Base-by-base conservation (phyloP, 2,329 filamentous ascomycete species). In the Colletotrichum simmondsii region DNA sequence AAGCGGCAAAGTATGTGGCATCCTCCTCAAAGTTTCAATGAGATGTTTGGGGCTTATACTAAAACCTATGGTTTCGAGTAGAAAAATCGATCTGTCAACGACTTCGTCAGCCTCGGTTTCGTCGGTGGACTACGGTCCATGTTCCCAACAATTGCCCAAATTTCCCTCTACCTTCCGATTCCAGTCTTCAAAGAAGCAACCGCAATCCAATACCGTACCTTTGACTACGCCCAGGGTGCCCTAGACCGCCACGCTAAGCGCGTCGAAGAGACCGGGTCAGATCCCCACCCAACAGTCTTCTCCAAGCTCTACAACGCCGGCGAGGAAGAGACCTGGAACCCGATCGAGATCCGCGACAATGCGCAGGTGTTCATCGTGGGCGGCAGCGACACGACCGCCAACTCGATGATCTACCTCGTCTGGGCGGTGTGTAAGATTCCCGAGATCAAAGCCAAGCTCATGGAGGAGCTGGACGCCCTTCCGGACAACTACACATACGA, bases 361-460 rank as follows among this genome's bases (percentile, higher is more conserved):
- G 69, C 72, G 3, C 58, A 66, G 42, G 65, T 64, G 0, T 88
- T 86, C 75, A 88, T 89, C 64, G 73, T 86, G 7, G 88, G 87
- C 1, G 88, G 88, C 3, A 87, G 82, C 57, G 87, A 89, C 69
- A 90, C 88, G 0, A 89, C 88, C 0, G 84, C 87, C 3, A 82
- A 83, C 22, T 86, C 86, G 0, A 74, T 89, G 61, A 89, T 87
- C 0, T 89, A 88, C 69, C 78, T 87, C 0, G 75, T 85, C 12
- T 88, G 84, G 83, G 76, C 78, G 3, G 77, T 86, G 6, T 83
- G 80, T 71, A 73, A 76, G 22, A 68, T 79, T 24, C 79, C 80
- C 0, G 65, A 76, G 0, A 70, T 85, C 35, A 78, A 78, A 57
- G 75, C 77, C 2, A 75, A 71, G 10, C 77, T 88, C 0, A 74